These are phyloP conservation scores for Mollisiaceae sp. DNA, from an alignment of 2,329 filamentous ascomycete genomes.

Conservation along the genomic window DNA sequence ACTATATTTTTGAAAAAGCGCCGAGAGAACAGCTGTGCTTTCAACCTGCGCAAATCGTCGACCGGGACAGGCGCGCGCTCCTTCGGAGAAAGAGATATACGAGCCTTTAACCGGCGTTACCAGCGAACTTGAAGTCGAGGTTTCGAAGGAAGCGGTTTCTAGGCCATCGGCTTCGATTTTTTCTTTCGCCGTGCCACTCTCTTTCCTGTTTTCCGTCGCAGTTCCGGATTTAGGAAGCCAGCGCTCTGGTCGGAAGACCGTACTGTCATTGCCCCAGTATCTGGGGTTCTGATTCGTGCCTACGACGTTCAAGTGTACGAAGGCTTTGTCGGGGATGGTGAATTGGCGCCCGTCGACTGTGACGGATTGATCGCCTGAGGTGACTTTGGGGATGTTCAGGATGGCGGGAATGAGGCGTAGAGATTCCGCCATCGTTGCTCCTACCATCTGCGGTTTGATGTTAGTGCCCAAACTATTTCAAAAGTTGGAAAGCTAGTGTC, in stretches of 20 bases:
- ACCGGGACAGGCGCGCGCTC: slow-evolving; percentile 46
- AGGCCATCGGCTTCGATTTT: slow-evolving; percentile 9
- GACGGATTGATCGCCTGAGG: slow-evolving; percentile 24
- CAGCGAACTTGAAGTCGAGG: slow-evolving; percentile 25
- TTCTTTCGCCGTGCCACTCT: slow-evolving; percentile 44
- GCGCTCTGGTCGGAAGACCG: slow-evolving; percentile 59
- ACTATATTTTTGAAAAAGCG: slow-evolving; percentile 35
- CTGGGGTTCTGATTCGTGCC: slow-evolving; percentile 58
- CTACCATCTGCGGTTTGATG: slow-evolving; percentile 26
- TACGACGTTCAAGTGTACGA: slow-evolving; percentile 51
- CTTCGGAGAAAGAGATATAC: slow-evolving; percentile 44
- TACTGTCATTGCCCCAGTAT: slow-evolving; percentile 53
- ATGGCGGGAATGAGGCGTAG: slow-evolving; percentile 60
- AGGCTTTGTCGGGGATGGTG: slow-evolving; percentile 39
- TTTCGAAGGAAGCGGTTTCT: slow-evolving; percentile 19
- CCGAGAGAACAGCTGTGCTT: slow-evolving; percentile 41
- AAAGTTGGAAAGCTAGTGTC: background rate
- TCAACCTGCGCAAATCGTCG: slow-evolving; percentile 46
- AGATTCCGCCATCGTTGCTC: slow-evolving; percentile 52
- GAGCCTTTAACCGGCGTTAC: slow-evolving; percentile 39
- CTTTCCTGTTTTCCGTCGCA: slow-evolving; percentile 31
- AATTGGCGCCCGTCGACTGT: slow-evolving; percentile 28
- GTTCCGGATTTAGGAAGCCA: slow-evolving; percentile 57
- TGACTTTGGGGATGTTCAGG: slow-evolving; percentile 58
- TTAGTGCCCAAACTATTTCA: background rate